phyloP scores from a whole-genome alignment of 2,329 filamentous ascomycete species.

The Curvularia verruculosa region DNA sequence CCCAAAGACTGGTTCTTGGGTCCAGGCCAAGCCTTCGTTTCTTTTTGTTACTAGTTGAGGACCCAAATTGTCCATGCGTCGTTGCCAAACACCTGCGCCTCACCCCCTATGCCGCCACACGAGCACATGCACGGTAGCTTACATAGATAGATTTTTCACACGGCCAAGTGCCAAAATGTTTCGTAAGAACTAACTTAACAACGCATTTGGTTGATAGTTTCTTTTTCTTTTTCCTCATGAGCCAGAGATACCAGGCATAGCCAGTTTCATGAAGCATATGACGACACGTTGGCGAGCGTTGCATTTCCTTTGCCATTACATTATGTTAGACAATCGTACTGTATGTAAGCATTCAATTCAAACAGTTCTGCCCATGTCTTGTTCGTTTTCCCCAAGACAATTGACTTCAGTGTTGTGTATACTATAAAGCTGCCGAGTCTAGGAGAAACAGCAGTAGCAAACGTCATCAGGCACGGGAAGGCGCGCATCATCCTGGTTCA shows the following conservation, averaged over 20 bases:
- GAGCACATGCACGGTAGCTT: neutral
- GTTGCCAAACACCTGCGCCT: neutral
- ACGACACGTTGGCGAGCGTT: neutral
- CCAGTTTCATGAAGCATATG: neutral
- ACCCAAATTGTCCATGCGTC: neutral
- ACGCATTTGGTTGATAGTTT: neutral
- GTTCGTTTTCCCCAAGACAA: neutral
- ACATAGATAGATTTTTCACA: neutral
- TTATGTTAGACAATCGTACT: neutral
- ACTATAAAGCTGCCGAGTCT: neutral
- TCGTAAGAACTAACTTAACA: neutral
- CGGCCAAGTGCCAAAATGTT: neutral
- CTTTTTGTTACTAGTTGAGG: neutral
- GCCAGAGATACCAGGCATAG: neutral
- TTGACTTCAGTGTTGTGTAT: neutral
- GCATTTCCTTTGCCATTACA: neutral
- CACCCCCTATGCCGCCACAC: neutral
- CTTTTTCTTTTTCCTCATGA: too few species aligned
- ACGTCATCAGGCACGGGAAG: slow-evolving; percentile 10
- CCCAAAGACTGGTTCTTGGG: slow-evolving; percentile 7
- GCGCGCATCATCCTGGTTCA: slow-evolving; percentile 15
- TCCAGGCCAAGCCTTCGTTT: neutral
- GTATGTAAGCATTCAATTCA: neutral
- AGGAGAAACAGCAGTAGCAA: slow-evolving; percentile 4
- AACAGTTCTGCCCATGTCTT: neutral